phyloP scores from a whole-genome alignment of 23 red algal genomes.

The Cyanidioschyzon merolae region DNA sequence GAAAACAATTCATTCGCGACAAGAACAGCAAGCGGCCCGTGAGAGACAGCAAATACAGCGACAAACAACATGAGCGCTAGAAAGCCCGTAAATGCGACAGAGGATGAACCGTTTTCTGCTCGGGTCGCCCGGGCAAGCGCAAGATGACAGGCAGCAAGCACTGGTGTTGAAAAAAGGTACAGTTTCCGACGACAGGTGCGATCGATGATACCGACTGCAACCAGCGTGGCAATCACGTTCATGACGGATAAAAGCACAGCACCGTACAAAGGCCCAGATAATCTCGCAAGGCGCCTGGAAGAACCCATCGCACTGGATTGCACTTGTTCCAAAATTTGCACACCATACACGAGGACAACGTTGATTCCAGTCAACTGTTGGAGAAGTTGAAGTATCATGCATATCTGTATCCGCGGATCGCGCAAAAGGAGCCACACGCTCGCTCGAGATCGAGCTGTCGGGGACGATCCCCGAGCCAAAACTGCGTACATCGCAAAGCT shows the following conservation, averaged over 20 bases:
- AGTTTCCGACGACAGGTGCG: slow-evolving; percentile 32
- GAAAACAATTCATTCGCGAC: slow-evolving; percentile 45
- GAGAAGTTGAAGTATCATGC: slow-evolving; percentile 18
- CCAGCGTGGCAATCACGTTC: slow-evolving; percentile 36
- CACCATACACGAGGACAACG: slow-evolving; percentile 43
- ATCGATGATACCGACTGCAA: slow-evolving; percentile 35
- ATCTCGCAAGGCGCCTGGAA: neutral
- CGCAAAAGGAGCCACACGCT: neutral
- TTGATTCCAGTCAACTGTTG: slow-evolving; percentile 64
- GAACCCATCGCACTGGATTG: neutral
- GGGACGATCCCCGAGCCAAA: no score
- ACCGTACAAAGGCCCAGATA: slow-evolving; percentile 27
- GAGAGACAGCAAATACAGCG: slow-evolving; percentile 36
- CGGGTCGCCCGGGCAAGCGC: slow-evolving; percentile 21
- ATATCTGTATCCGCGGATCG: slow-evolving; percentile 23
- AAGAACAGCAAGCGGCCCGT: slow-evolving; percentile 46
- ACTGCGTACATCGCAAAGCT: no score
- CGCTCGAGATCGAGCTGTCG: no score
- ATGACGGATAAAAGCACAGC: slow-evolving; percentile 23
- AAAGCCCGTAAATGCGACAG: neutral
- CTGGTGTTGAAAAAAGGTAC: slow-evolving; percentile 24
- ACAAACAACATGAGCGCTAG: slow-evolving; percentile 37
- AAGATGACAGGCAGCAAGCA: slow-evolving; percentile 30
- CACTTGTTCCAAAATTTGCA: slow-evolving; percentile 5
- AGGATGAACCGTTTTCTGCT: neutral